These are phyloP conservation scores for Xylaria sp. DNA, from an alignment of 2,329 filamentous ascomycete genomes.

Conservation along the genomic window DNA sequence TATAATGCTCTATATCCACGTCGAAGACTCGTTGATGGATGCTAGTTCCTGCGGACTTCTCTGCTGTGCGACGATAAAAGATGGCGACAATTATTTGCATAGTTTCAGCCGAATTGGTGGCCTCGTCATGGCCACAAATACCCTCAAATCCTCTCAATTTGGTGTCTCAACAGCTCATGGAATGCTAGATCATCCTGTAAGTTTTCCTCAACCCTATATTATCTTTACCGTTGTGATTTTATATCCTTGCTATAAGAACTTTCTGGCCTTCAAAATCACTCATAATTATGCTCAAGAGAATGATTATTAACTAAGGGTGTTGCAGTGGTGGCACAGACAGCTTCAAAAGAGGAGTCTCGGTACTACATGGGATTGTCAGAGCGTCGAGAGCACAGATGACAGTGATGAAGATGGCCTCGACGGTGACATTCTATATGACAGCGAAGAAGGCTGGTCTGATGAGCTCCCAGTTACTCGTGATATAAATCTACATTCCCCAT, in stretches of 20 bases:
- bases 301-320: not conserved
- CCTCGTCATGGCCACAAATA: slow-evolving; percentile 22
- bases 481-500: not conserved
- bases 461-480: not conserved
- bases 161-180: slow-evolving; percentile 32
- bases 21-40: slow-evolving; percentile 13
- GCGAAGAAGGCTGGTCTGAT: not conserved
- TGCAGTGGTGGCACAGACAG: slow-evolving; percentile 27
- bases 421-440: slow-evolving; percentile 6
- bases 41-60: slow-evolving; percentile 19
- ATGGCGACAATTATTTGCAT: slow-evolving; percentile 27
- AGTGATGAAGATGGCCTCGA: slow-evolving; percentile 12
- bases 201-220: not conserved
- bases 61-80: slow-evolving; percentile 26
- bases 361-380: slow-evolving; percentile 13
- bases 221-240: not conserved
- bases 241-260: not conserved
- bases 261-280: not conserved
- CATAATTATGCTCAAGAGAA: not conserved
- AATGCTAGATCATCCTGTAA: slow-evolving; percentile 28
- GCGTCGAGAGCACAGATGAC: slow-evolving; percentile 1
- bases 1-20: slow-evolving; percentile 23
- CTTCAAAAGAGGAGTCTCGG: not conserved
- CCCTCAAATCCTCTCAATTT: slow-evolving; percentile 27
- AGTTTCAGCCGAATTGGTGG: slow-evolving; percentile 30